Evolutionary conservation across 768 basidiomycete species (phyloP), one percentile per base, ranked within the genome.

Genomic region (Trametes sanguinea): DNA sequence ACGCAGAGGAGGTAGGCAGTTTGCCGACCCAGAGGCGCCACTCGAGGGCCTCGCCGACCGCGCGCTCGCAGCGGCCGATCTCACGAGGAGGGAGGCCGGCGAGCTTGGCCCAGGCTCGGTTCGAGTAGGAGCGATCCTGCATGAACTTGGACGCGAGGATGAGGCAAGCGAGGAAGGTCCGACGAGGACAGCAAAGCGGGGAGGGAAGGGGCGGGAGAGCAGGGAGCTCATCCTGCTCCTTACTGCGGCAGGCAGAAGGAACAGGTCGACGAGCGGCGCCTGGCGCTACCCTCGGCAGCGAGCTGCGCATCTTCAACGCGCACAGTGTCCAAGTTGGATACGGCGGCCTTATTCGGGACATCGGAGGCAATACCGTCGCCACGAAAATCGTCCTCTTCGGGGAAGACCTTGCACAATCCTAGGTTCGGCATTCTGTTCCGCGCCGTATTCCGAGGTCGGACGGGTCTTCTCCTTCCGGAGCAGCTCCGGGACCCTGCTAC

Each of bases 1-100:
- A 55, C 54, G 63, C 22, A n/a, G 58, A 33, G 13, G 42, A 17
- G 13, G n/a, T 45, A 54, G 76, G 76, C 68, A 79, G 76, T 75
- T 93, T 93, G 58, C 92, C 92, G 43, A 95, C 92, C 92, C 93
- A 95, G 27, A 95, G 84, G n/a, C 91, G 84, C 92, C 92, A 96
- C 62, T 88, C 87, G 17, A 96, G 83, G 8, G 92, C 88, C 71
- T 87, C 86, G 27, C 94, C 91, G 44, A 98, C 84, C 0, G 90
- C 91, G 27, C 91, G 85, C 74, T 98, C 95, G 70, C 93, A 95
- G 16, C 86, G 84, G 42, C 92, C 87, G 54, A 98, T 90, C 78
- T 98, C 95, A 44, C 86, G 77, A 4, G 92, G 86, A 0, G 88
- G 85, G 2, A 98, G 81, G 16, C 94, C 94, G n/a, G 90, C 91